Conservation (phyloP, 2,329 filamentous ascomycete genomes). For the Ophiocordyceps camponoti-floridani region DNA sequence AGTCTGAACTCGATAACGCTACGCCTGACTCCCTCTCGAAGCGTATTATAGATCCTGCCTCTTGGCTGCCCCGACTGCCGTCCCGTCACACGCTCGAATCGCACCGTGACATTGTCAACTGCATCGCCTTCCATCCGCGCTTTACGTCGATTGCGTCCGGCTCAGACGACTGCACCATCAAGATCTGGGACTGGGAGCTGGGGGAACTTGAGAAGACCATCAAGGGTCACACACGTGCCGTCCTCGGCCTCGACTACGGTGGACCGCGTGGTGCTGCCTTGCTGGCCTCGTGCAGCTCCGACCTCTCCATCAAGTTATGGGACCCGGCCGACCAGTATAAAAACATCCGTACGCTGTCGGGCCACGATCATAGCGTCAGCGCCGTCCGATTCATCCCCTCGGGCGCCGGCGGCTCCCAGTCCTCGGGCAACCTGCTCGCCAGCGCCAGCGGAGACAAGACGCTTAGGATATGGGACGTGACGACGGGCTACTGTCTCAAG, state of each 20-base stretch:
- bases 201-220: constrained; percentile 81
- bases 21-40: constrained; percentile 60
- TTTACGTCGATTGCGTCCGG: constrained; percentile 83
- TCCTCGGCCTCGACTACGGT: constrained; percentile 79
- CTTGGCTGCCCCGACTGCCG: constrained; percentile 74
- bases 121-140: constrained; percentile 80
- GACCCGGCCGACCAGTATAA: constrained; percentile 83
- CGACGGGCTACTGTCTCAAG: constrained; percentile 77
- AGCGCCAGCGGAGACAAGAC: constrained; percentile 73
- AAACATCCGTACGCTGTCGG: constrained; percentile 78
- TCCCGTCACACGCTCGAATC: constrained; percentile 69
- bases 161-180: constrained; percentile 85
- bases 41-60: constrained; percentile 65
- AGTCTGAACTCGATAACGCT: constrained; percentile 68
- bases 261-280: constrained; percentile 65
- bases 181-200: constrained; percentile 94
- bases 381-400: constrained; percentile 74
- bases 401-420: constrained; percentile 57
- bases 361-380: constrained; percentile 81
- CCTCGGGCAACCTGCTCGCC: constrained; percentile 70
- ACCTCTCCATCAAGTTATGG: constrained; percentile 90
- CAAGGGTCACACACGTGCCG: constrained; percentile 80
- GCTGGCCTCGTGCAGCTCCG: constrained; percentile 46
- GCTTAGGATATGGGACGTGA: constrained; percentile 76
- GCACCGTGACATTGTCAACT: constrained; percentile 65